phyloP scores from a whole-genome alignment of 257 asterid genomes.

The Handroanthus guayacan region DNA sequence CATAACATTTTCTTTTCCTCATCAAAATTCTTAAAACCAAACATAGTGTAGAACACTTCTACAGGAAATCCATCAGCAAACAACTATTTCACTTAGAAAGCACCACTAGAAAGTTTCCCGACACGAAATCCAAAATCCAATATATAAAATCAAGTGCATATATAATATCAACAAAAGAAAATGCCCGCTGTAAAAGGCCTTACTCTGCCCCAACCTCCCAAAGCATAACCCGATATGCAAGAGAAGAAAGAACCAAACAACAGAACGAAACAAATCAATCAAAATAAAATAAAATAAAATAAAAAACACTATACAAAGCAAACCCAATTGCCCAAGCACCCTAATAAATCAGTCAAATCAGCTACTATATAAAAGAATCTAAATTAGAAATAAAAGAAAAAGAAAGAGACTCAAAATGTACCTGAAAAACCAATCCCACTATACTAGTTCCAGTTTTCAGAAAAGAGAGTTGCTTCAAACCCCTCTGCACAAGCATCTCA shows the following conservation, averaged over 20 bases:
- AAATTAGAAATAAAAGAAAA: not conserved
- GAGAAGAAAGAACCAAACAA: not conserved
- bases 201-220: not conserved
- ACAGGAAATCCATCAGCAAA: conserved; percentile 3
- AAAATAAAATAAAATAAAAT: too few relatives aligned
- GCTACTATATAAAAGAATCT: not conserved
- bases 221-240: not conserved
- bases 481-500: conserved; percentile 78
- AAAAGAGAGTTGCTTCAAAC: conserved; percentile 64
- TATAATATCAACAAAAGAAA: not conserved
- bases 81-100: not conserved
- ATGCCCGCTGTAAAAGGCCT: not conserved
- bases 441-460: conserved; percentile 97
- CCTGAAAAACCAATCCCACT: conserved; percentile 88
- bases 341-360: conserved; percentile 6
- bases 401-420: conserved; percentile 15
- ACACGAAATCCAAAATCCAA: conserved; percentile 8
- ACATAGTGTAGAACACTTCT: not conserved
- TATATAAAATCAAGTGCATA: not conserved
- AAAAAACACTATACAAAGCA: not conserved
- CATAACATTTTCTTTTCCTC: too few relatives aligned
- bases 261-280: not conserved
- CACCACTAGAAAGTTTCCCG: not conserved
- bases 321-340: conserved; percentile 19
- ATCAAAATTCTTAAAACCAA: too few relatives aligned